Percentiles rank a stretch among this genome's conserved stretches.
phyloP scores from a whole-genome alignment of 2,329 filamentous ascomycete species.

The Ceratocystis papillata region DNA sequence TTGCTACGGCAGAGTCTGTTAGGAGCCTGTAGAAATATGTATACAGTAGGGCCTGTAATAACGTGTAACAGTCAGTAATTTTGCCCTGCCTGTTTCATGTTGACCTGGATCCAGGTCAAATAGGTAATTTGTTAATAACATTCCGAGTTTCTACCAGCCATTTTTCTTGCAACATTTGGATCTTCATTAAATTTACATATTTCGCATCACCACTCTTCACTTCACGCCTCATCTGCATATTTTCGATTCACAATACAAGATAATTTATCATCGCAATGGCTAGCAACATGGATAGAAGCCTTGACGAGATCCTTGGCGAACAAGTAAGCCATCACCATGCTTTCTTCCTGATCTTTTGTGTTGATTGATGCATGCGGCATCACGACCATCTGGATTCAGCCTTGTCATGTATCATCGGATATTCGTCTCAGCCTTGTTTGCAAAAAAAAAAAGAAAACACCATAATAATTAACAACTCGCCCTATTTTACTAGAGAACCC shows the following conservation, averaged over 20 bases:
- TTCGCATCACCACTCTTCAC: background rate
- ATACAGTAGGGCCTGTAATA: background rate
- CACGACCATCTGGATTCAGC: slow-evolving; percentile 11
- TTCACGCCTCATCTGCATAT: background rate
- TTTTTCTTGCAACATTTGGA: slow-evolving; percentile 16
- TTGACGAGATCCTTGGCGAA: slow-evolving; percentile 48
- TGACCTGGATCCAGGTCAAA: slow-evolving; percentile 12
- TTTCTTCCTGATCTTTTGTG: background rate
- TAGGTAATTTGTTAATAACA: background rate
- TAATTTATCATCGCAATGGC: slow-evolving; percentile 29
- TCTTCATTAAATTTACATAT: slow-evolving; percentile 13
- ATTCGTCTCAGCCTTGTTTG: background rate
- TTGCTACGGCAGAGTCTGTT: background rate
- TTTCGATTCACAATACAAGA: background rate
- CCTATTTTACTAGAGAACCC: slow-evolving; percentile 10
- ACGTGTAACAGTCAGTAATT: background rate
- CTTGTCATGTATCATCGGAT: slow-evolving; percentile 6
- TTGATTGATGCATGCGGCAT: background rate
- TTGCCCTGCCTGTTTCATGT: slow-evolving; percentile 15
- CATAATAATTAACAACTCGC: background rate
- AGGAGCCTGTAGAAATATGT: background rate
- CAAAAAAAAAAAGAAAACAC: background rate
- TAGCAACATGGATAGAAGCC: slow-evolving; percentile 43
- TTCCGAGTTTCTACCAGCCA: background rate
- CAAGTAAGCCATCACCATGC: slow-evolving; percentile 31